Evolutionary conservation across 176 grass and related monocot species (phyloP).

Genomic region (Aegilops sharonensis): DNA sequence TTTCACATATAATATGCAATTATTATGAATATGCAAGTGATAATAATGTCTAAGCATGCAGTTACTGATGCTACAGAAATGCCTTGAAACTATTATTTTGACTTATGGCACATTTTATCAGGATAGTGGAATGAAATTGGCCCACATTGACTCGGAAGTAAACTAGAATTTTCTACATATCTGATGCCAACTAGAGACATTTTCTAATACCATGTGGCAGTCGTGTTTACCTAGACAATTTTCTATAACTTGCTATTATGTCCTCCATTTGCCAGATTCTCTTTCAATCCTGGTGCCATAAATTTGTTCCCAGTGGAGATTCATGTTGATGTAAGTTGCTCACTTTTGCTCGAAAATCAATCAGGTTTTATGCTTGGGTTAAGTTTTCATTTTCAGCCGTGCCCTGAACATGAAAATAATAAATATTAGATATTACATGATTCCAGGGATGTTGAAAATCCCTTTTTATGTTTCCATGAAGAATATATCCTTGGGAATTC

Average conservation of each 20-base stretch:
- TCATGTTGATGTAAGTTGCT: conserved; percentile 83
- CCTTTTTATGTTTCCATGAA: background rate
- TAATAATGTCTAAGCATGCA: background rate
- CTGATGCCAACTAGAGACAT: background rate
- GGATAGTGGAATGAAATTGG: background rate
- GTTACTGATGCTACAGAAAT: background rate
- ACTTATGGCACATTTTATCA: background rate
- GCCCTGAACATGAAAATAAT: background rate
- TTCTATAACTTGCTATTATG: background rate
- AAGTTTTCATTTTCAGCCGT: conserved; percentile 1
- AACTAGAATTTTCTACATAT: background rate
- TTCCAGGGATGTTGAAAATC: background rate
- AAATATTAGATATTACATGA: background rate
- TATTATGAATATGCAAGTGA: background rate
- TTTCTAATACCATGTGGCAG: background rate
- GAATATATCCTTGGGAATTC: background rate
- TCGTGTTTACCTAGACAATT: background rate
- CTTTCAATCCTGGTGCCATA: conserved; percentile 84
- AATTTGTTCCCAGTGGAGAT: conserved; percentile 93
- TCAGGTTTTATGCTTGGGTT: background rate
- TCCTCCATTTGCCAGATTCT: conserved; percentile 66
- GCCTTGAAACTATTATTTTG: conserved; percentile 17
- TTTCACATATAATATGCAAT: conserved; percentile 6
- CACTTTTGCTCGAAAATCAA: conserved; percentile 13
- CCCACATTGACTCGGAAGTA: background rate